A percentile compares a stretch with the other conserved stretches of the same genome.
These are phyloP conservation scores for Vaccinium darrowii DNA, from an alignment of 148 eudicot genomes.

Conservation along the genomic window DNA sequence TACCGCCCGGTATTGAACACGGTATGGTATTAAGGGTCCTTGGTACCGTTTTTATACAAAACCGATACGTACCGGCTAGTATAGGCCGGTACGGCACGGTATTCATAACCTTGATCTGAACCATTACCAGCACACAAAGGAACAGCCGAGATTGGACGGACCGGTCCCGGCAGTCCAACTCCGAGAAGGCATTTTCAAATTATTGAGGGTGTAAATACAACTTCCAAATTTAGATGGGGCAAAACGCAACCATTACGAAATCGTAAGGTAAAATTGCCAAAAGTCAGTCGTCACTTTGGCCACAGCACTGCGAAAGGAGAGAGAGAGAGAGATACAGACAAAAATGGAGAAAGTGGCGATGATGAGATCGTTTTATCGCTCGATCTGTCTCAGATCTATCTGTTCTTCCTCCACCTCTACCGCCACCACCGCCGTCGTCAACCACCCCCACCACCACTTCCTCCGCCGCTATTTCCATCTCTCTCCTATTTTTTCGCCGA, in stretches of 20 bases:
- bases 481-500: background rate
- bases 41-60: too few species aligned
- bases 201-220: background rate
- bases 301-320: background rate
- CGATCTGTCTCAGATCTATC: constrained; percentile 48
- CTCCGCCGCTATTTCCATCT: constrained; percentile 27
- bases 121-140: too few species aligned
- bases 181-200: too few species aligned
- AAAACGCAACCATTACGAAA: background rate
- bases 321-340: background rate
- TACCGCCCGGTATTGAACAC: too few species aligned
- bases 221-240: background rate
- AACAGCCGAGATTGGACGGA: too few species aligned
- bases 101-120: too few species aligned
- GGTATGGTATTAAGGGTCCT: too few species aligned
- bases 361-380: constrained; percentile 53
- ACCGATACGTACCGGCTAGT: too few species aligned
- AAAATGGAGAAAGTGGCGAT: background rate
- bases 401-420: constrained; percentile 32
- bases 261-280: background rate
- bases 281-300: background rate
- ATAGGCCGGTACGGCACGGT: too few species aligned
- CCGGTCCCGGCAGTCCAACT: too few species aligned
- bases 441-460: constrained; percentile 31
- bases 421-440: constrained; percentile 21